Percentiles rank a stretch among this genome's conserved stretches.
These are phyloP conservation scores for Penicillium sp. DNA, from an alignment of 2,329 filamentous ascomycete genomes.

Conservation along the genomic window DNA sequence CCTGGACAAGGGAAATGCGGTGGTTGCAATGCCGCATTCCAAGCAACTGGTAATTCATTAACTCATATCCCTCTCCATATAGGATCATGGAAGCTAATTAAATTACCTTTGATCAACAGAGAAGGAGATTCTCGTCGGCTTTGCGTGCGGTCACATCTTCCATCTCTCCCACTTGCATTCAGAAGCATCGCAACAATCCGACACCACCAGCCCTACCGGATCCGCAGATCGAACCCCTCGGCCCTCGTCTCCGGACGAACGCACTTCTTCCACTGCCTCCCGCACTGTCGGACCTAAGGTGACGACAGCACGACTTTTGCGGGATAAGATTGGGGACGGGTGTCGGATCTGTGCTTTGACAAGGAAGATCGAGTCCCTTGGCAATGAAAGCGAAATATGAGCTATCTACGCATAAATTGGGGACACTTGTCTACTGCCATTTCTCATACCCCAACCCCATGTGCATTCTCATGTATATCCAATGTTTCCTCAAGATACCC, in stretches of 20 bases:
- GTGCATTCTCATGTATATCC: slow-evolving; percentile 6
- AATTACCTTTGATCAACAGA: slow-evolving; percentile 32
- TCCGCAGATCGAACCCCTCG: slow-evolving; percentile 23
- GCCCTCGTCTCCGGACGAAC: slow-evolving; percentile 27
- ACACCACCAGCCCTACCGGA: slow-evolving; percentile 16
- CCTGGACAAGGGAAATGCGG: slow-evolving; percentile 32
- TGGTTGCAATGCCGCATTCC: slow-evolving; percentile 38
- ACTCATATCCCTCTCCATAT: background rate
- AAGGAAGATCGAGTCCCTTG: slow-evolving; percentile 34
- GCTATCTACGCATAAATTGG: background rate
- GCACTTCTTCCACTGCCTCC: slow-evolving; percentile 28
- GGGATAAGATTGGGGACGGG: slow-evolving; percentile 58
- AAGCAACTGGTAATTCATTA: slow-evolving; percentile 34
- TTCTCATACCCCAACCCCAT: background rate
- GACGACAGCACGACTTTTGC: slow-evolving; percentile 73
- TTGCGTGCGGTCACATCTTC: slow-evolving; percentile 65
- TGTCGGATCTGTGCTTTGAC: slow-evolving; percentile 39
- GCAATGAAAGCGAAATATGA: slow-evolving; percentile 18
- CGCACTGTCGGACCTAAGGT: slow-evolving; percentile 77
- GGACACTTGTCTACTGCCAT: background rate
- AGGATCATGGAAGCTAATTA: background rate
- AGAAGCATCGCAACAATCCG: slow-evolving; percentile 18
- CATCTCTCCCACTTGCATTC: slow-evolving; percentile 59
- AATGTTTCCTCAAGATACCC: slow-evolving; percentile 18
- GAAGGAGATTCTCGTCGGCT: slow-evolving; percentile 57